Conservation (phyloP, 768 basidiomycete genomes). For the Termitomyces sp. region DNA sequence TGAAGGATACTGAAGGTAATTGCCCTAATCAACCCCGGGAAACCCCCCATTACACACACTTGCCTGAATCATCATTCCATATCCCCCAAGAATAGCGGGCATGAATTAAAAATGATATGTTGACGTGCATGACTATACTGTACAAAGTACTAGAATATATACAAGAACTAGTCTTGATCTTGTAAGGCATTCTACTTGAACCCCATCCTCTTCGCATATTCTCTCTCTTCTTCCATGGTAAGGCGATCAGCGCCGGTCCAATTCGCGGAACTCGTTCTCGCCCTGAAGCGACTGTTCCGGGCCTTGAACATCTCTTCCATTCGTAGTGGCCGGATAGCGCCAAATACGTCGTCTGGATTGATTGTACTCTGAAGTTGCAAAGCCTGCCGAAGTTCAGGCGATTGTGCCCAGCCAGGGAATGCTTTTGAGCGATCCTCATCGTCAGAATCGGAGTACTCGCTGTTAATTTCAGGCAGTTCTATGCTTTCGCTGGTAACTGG, state of each 20-base stretch:
- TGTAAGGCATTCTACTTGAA: conserved; percentile 37
- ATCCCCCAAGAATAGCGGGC: too few relatives aligned
- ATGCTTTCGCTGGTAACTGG: conserved; percentile 69
- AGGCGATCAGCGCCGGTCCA: conserved; percentile 92
- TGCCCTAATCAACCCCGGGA: too few relatives aligned
- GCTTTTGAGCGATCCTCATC: conserved; percentile 75
- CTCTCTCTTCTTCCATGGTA: conserved; percentile 76
- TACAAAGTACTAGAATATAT: neutral
- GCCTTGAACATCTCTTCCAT: conserved; percentile 94
- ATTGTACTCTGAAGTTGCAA: conserved; percentile 79
- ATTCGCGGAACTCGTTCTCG: conserved; percentile 90
- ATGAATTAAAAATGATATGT: too few relatives aligned
- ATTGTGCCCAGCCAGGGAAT: conserved; percentile 90
- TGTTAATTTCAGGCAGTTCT: conserved; percentile 92
- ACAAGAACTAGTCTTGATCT: neutral
- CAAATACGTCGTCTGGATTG: conserved; percentile 91
- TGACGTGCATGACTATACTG: neutral
- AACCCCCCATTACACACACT: too few relatives aligned
- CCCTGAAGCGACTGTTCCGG: conserved; percentile 75
- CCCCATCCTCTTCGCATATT: conserved; percentile 91
- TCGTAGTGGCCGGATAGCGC: conserved; percentile 72
- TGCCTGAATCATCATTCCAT: too few relatives aligned
- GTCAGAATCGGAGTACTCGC: conserved; percentile 95
- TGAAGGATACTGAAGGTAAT: too few relatives aligned
- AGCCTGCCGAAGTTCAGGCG: conserved; percentile 76